These are phyloP conservation scores for Conidiobolus incongruus DNA, from an alignment of 371 early-diverging fungal genomes.

Conservation along the genomic window DNA sequence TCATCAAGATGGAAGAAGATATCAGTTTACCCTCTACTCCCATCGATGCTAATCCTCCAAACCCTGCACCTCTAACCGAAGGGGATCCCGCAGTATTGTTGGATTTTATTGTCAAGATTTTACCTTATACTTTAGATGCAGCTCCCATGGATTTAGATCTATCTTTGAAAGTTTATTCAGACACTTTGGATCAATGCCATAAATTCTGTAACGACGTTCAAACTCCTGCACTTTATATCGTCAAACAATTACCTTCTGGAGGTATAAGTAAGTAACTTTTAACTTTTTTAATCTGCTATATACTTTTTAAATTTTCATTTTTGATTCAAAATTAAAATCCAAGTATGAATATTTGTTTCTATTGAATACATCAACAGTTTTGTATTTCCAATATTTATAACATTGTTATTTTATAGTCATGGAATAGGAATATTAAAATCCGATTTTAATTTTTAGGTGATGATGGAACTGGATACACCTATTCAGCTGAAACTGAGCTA, in stretches of 20 bases:
- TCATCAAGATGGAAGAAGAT: no score
- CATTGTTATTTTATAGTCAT: no score
- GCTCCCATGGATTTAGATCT: constrained; percentile 19
- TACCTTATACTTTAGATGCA: constrained; percentile 37
- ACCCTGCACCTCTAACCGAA: no score
- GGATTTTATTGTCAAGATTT: constrained; percentile 29
- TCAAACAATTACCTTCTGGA: constrained; percentile 30
- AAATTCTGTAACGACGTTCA: constrained; percentile 45
- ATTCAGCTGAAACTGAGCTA: constrained; percentile 51
- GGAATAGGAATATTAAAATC: no score
- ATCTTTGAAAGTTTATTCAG: constrained; percentile 26
- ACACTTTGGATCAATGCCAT: constrained; percentile 32
- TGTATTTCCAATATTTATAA: no score
- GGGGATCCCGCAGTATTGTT: constrained; percentile 25
- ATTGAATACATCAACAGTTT: no score
- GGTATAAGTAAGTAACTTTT: constrained; percentile 16
- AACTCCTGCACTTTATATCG: constrained; percentile 37
- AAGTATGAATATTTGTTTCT: no score
- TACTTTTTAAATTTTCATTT: no score
- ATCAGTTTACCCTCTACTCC: no score
- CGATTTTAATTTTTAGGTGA: background rate
- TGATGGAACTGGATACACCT: constrained; percentile 13
- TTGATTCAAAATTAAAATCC: no score
- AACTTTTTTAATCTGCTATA: no score
- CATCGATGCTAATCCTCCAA: no score